Evolutionary conservation across 2,329 filamentous ascomycete genomes (phyloP).

Genomic region (Colletotrichum kahawae): DNA sequence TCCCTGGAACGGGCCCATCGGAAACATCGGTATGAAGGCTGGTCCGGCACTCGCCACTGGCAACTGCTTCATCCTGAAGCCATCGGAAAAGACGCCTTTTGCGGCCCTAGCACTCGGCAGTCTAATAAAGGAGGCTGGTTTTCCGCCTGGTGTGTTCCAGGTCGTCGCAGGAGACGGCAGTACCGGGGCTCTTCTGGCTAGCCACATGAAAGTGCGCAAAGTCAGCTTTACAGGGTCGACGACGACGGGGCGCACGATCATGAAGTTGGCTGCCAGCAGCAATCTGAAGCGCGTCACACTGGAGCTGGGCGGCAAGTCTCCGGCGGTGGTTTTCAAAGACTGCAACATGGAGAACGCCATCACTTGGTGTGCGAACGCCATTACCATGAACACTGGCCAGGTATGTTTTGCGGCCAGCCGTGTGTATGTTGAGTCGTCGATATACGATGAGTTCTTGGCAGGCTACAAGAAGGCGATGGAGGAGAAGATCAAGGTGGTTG

Average conservation of each 20-base stretch:
- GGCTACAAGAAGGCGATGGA: slow-evolving; percentile 65
- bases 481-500: slow-evolving; percentile 58
- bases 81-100: slow-evolving; percentile 48
- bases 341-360: slow-evolving; percentile 67
- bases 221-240: slow-evolving; percentile 77
- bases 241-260: slow-evolving; percentile 68
- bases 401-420: slow-evolving; percentile 77
- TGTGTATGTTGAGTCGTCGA: slow-evolving; percentile 67
- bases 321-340: slow-evolving; percentile 69
- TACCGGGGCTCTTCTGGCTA: slow-evolving; percentile 29
- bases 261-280: slow-evolving; percentile 62
- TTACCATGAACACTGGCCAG: slow-evolving; percentile 77
- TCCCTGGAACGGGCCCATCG: slow-evolving; percentile 46
- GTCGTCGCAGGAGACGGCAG: slow-evolving; percentile 45
- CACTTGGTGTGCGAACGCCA: slow-evolving; percentile 36
- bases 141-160: slow-evolving; percentile 49
- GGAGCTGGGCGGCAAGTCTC: slow-evolving; percentile 74
- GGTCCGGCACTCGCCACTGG: slow-evolving; percentile 48
- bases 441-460: slow-evolving; percentile 66
- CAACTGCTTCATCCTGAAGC: slow-evolving; percentile 49
- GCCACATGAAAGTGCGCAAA: slow-evolving; percentile 48
- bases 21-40: slow-evolving; percentile 42
- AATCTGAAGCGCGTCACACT: slow-evolving; percentile 75
- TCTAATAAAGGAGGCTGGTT: slow-evolving; percentile 44
- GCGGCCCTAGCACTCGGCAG: slow-evolving; percentile 37